These are phyloP conservation scores for Cyclotella atomus DNA, from an alignment of 108 stramenopile genomes.

Conservation along the genomic window DNA sequence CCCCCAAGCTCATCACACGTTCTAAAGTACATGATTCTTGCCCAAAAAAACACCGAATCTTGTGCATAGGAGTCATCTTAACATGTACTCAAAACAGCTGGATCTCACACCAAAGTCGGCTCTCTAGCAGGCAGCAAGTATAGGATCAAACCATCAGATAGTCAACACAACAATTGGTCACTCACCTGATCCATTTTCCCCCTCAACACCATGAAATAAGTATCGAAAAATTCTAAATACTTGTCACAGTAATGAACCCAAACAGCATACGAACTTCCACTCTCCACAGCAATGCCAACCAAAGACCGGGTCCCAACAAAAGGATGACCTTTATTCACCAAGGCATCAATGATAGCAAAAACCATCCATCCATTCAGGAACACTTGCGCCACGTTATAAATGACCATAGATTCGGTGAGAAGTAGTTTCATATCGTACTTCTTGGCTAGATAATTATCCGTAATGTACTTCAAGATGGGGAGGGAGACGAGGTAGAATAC, in stretches of 20 bases:
- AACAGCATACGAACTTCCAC: constrained; percentile 82
- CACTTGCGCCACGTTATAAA: constrained; percentile 96
- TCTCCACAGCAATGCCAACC: constrained; percentile 56
- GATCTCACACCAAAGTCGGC: too few relatives aligned
- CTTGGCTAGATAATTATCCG: constrained; percentile 52
- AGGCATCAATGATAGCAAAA: constrained; percentile 68
- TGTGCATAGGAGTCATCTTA: too few relatives aligned
- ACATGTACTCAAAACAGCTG: too few relatives aligned
- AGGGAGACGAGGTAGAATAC: constrained; percentile 73
- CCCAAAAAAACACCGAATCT: too few relatives aligned
- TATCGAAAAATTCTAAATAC: constrained; percentile 97
- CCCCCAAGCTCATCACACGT: too few relatives aligned
- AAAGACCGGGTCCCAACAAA: constrained; percentile 67
- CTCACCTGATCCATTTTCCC: constrained; percentile 93
- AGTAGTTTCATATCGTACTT: constrained; percentile 78
- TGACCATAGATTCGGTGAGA: constrained; percentile 85
- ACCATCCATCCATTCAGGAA: constrained; percentile 97
- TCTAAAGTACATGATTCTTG: too few relatives aligned
- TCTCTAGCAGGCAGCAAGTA: too few relatives aligned
- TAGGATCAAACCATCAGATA: too few relatives aligned
- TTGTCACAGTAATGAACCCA: constrained; percentile 99
- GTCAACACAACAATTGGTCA: background rate
- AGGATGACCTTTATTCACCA: constrained; percentile 77
- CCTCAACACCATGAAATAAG: constrained; percentile 95
- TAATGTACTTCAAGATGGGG: constrained; percentile 64